These are phyloP conservation scores for Epichloe uncinata DNA, from an alignment of 2,329 filamentous ascomycete species.

Conservation along the genomic window DNA sequence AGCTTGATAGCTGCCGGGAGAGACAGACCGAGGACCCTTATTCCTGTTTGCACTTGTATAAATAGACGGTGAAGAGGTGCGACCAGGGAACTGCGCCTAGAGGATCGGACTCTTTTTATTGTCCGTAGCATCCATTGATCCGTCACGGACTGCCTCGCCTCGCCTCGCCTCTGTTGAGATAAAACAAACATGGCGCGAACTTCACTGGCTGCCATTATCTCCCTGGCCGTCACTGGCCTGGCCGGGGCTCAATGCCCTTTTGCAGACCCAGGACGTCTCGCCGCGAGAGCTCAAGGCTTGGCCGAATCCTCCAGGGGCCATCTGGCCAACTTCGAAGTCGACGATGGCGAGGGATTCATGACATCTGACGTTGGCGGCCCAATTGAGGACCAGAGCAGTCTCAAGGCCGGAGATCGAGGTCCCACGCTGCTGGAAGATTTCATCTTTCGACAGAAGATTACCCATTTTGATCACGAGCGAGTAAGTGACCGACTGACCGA, in stretches of 20 bases:
- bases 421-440: conserved; percentile 60
- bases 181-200: conserved; percentile 14
- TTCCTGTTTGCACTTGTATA: background rate
- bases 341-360: conserved; percentile 41
- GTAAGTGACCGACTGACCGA: conserved; percentile 25
- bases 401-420: conserved; percentile 54
- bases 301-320: conserved; percentile 16
- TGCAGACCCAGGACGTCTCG: conserved; percentile 15
- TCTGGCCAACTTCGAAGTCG: conserved; percentile 26
- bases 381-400: conserved; percentile 51
- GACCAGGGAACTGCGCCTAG: background rate
- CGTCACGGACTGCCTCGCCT: too few relatives aligned
- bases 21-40: background rate
- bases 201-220: conserved; percentile 11
- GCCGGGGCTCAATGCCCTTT: conserved; percentile 19
- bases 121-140: background rate
- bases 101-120: background rate
- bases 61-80: background rate
- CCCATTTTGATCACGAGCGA: conserved; percentile 57
- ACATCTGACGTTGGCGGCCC: conserved; percentile 58
- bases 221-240: conserved; percentile 15
- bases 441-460: conserved; percentile 59
- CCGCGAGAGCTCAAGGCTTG: conserved; percentile 12
- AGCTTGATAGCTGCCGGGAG: too few relatives aligned
- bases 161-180: background rate